phyloP scores from a whole-genome alignment of 257 asterid genomes.

The Solanum corneliomulleri region DNA sequence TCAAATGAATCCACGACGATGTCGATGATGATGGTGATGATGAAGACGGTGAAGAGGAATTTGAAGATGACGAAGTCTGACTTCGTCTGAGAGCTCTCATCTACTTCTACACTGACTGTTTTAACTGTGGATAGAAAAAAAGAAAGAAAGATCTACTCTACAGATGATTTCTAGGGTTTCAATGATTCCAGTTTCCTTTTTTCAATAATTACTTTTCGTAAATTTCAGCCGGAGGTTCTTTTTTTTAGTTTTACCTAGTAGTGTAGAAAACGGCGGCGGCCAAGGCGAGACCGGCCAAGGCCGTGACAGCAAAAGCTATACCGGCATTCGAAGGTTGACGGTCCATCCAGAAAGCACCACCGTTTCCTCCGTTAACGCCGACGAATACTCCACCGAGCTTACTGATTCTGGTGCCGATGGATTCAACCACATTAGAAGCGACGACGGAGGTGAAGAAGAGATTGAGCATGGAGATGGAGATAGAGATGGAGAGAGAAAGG shows the following conservation, averaged over 20 bases:
- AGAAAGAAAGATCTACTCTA: background rate
- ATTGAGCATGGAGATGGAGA: background rate
- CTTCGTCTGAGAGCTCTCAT: slow-evolving; percentile 89
- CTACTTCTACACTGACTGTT: slow-evolving; percentile 23
- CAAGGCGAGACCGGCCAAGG: slow-evolving; percentile 65
- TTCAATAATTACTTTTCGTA: background rate
- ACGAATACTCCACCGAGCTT: slow-evolving; percentile 3
- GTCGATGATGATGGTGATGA: slow-evolving; percentile 58
- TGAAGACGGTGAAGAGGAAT: slow-evolving; percentile 62
- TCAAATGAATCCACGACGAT: slow-evolving; percentile 82
- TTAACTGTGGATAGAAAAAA: background rate
- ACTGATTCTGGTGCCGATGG: slow-evolving; percentile 20
- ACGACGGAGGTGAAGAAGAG: slow-evolving; percentile 4
- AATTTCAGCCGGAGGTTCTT: background rate
- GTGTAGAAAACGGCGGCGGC: slow-evolving; percentile 62
- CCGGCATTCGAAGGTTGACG: slow-evolving; percentile 40
- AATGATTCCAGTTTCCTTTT: background rate
- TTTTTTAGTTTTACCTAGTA: slow-evolving; percentile 31
- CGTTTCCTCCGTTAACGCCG: slow-evolving; percentile 19
- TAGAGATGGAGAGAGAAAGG: background rate
- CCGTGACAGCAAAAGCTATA: slow-evolving; percentile 58
- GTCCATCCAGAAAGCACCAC: slow-evolving; percentile 23
- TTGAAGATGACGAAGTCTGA: slow-evolving; percentile 75
- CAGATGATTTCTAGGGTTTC: slow-evolving; percentile 38
- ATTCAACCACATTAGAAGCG: slow-evolving; percentile 5